Base-by-base conservation (phyloP, 495 filamentous ascomycete species). In the Aspergillus sclerotioniger region DNA sequence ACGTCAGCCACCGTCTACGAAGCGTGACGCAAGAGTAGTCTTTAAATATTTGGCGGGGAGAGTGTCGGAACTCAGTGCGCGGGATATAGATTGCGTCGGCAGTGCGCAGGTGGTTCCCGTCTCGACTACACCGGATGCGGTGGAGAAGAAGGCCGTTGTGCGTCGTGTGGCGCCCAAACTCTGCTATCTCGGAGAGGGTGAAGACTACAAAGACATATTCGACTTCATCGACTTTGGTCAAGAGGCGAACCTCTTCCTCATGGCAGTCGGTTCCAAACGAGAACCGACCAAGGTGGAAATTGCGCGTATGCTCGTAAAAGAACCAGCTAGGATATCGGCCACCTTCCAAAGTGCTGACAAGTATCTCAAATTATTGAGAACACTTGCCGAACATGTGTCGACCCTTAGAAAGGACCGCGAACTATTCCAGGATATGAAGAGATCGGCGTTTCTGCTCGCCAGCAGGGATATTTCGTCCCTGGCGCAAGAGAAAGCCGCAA, bases 211-310 rank as follows among this genome's bases (percentile, higher is more conserved):
- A 37, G 90, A 94, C 28, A 91, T 99, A 16, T 96, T 98, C 61
- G 92, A 97, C 68, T 99, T 96, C 72, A 91, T 98, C 4, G 89
- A 97, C 68, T 97, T 96, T 72, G 91, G 92, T 3, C 69, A 80
- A 51, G 84, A 92, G 64, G 93, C 91, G 3, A 96, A 98, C 63
- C 75, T 87, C 0, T 98, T 99, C 65, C 76, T 99, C 6, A 78
- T 91, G 62, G 87, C 87, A 51, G 88, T 90, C 54, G 95, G 95
- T 3, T 91, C 91, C 4, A 97, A 93, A 67, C 82, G 84, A 52
- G 93, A 98, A 67, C 95, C 95, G 0, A 96, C 86, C 2, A 92
- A 87, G 54, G 66, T 77, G 12, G 94, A 99, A 69, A 80, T 99
- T 64, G 92, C 92, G 3, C 77, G 82, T 9, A 82, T 92, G 66